Evolutionary conservation across 2,329 filamentous ascomycete species (phyloP).

Genomic region (Reticulascus tulasneorum): DNA sequence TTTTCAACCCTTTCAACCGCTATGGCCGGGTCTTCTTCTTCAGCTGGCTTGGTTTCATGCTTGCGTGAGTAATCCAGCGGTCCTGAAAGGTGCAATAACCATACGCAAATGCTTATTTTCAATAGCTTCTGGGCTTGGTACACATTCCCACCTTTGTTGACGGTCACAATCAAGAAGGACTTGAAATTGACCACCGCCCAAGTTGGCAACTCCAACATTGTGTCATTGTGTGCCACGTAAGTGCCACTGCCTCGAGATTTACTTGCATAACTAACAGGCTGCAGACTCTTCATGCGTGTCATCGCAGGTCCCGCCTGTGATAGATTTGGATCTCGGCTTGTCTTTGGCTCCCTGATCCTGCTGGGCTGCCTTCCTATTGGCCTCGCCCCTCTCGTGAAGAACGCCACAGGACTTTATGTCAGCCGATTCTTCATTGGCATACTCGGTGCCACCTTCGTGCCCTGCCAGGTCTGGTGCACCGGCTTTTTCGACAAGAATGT

Average conservation of each 20-base stretch:
- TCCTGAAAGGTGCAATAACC: neutral
- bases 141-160: conserved; percentile 78
- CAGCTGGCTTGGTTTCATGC: conserved; percentile 80
- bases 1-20: conserved; percentile 71
- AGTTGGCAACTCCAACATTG: conserved; percentile 86
- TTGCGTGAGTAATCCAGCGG: conserved; percentile 56
- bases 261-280: no score
- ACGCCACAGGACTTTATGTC: conserved; percentile 61
- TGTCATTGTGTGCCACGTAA: conserved; percentile 70
- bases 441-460: conserved; percentile 73
- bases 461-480: conserved; percentile 89
- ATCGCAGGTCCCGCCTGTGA: conserved; percentile 83
- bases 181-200: conserved; percentile 66
- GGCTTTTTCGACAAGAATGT: conserved; percentile 92
- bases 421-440: conserved; percentile 79
- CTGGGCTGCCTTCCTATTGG: conserved; percentile 76
- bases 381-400: conserved; percentile 70
- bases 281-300: conserved; percentile 71
- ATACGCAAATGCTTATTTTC: no score
- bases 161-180: conserved; percentile 75
- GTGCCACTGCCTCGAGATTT: conserved; percentile 16
- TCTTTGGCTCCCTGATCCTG: conserved; percentile 75
- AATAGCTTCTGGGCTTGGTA: conserved; percentile 79
- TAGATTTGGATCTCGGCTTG: conserved; percentile 72
- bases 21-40: conserved; percentile 91